Conservation (phyloP, 768 basidiomycete species). For the Mycena maculata region DNA sequence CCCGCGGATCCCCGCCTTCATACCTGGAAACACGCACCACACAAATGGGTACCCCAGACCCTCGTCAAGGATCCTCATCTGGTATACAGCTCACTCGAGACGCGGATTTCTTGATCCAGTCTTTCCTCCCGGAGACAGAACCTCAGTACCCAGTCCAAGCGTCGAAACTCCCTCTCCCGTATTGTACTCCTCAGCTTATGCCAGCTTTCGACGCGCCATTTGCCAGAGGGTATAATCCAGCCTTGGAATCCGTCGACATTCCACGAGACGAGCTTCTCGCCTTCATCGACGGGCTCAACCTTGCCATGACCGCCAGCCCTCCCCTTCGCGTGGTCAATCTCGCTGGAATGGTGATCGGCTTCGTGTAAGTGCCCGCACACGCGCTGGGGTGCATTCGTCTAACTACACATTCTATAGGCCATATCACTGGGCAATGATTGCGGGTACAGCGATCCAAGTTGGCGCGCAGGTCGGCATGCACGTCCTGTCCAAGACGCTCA, state of each 20-base stretch:
- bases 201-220: constrained; percentile 36
- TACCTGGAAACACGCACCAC: too few species aligned
- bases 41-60: too few species aligned
- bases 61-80: not conserved
- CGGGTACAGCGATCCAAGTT: constrained; percentile 31
- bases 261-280: constrained; percentile 34
- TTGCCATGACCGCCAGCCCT: constrained; percentile 41
- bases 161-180: constrained; percentile 28
- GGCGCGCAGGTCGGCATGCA: constrained; percentile 35
- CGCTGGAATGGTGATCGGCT: constrained; percentile 37
- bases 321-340: constrained; percentile 39
- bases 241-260: constrained; percentile 32
- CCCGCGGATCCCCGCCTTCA: too few species aligned
- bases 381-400: not conserved
- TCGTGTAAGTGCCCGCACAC: constrained; percentile 32
- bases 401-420: constrained; percentile 19
- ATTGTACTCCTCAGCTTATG: constrained; percentile 39
- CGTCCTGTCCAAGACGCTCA: constrained; percentile 40
- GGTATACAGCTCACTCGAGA: constrained; percentile 31
- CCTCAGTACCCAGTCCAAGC: not conserved
- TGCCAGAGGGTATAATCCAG: constrained; percentile 35
- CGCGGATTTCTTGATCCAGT: constrained; percentile 26
- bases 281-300: constrained; percentile 40
- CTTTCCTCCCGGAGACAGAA: constrained; percentile 18
- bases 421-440: constrained; percentile 41